Evolutionary conservation across 306 rosid species (phyloP), one percentile per base, ranked within the genome.

Genomic region (peach (Prunus persica)): DNA sequence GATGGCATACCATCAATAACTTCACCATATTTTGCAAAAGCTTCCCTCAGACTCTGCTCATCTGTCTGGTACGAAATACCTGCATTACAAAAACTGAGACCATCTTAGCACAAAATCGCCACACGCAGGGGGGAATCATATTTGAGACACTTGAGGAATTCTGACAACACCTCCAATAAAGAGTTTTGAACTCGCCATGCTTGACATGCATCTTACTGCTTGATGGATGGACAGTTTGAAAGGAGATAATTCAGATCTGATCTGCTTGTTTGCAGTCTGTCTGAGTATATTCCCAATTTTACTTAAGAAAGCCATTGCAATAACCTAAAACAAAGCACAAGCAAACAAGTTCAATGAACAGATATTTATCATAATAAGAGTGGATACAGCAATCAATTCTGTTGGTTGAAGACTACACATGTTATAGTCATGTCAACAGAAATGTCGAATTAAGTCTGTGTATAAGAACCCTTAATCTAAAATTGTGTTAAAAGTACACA

Each of bases 231-330:
- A 89, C 55, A 88, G 87, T 18, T 81, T 74, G 45, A 90, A 67
- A 47, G 85, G 34, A 49, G 86, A 83, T 38, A 82, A 71, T 60
- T 89, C 88, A 2, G 87, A 82, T 51, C 73, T 64, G 30, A 87
- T 80, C 81, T 73, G 86, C 86, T 76, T 83, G 80, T 64, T 78
- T 18, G 86, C 84, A 2, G 90, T 57, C 73, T 87, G 90, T 65
- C 92, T 81, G 2, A 90, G 88, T 55, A 90, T 64, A 75, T 76
- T 90, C 86, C 99, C 99, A 54, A 95, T 38, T 84, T 80, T 90
- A 72, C 92, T 84, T 8, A 95, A 80, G 85, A 95, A 90, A 80
- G 97, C 96, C 97, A 95, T 95, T 28, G 69, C 70, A 74, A 81
- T 3, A 56, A 79, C 88, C 91, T 80, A 80, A 49, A 72, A 25